These are phyloP conservation scores for Xerophyta viscosa DNA, from an alignment of 106 monocot species.

Conservation along the genomic window DNA sequence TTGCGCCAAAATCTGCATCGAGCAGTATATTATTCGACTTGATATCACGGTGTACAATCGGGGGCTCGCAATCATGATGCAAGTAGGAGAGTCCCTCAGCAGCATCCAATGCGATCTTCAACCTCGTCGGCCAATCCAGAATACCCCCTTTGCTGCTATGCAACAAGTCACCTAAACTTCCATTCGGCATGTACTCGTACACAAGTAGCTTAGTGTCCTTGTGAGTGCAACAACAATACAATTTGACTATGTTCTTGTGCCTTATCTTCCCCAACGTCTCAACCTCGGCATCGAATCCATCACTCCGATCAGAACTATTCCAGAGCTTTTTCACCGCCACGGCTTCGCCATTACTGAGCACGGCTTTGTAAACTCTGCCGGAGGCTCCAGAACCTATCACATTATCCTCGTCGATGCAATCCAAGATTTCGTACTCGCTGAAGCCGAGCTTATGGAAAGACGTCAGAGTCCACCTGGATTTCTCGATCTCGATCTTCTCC, in stretches of 20 bases:
- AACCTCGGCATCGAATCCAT: slow-evolving; percentile 29
- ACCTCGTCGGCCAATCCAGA: slow-evolving; percentile 47
- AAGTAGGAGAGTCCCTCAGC: slow-evolving; percentile 53
- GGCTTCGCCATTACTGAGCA: slow-evolving; percentile 18
- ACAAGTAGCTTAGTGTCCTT: slow-evolving; percentile 36
- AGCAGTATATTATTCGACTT: slow-evolving; percentile 57
- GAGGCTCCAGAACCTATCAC: slow-evolving; percentile 31
- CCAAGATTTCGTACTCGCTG: slow-evolving; percentile 50
- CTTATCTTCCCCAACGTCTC: slow-evolving; percentile 35
- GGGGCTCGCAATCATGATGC: slow-evolving; percentile 47
- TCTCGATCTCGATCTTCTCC: slow-evolving; percentile 21
- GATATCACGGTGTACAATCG: slow-evolving; percentile 55
- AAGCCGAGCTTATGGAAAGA: slow-evolving; percentile 65
- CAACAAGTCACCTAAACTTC: slow-evolving; percentile 33
- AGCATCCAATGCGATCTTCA: slow-evolving; percentile 32
- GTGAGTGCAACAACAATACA: slow-evolving; percentile 23
- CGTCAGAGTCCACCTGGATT: slow-evolving; percentile 44
- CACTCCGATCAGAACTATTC: background rate
- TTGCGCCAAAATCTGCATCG: slow-evolving; percentile 41
- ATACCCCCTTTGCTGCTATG: slow-evolving; percentile 23
- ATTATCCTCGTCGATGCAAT: slow-evolving; percentile 24
- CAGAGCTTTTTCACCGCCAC: slow-evolving; percentile 42
- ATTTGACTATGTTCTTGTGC: slow-evolving; percentile 43
- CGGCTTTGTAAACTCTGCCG: slow-evolving; percentile 30
- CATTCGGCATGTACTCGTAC: slow-evolving; percentile 40